A percentile compares a stretch with the other conserved stretches of the same genome.
Evolutionary conservation across 1,284 basidiomycete species (phyloP).

Genomic region (Mycena citricolor): DNA sequence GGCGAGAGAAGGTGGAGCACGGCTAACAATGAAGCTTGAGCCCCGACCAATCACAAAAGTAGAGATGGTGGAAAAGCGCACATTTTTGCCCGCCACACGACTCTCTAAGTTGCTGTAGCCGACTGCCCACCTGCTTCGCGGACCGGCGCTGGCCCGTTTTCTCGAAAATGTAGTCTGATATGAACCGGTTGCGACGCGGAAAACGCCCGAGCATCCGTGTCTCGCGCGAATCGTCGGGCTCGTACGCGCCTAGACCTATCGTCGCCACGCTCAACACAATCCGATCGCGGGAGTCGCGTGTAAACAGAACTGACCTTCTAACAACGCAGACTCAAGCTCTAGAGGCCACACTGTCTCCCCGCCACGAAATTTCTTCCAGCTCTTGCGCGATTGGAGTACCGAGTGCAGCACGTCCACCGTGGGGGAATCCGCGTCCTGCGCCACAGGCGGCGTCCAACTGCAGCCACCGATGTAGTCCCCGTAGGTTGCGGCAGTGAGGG

Average conservation of each 20-base stretch:
- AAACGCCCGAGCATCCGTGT: slow-evolving; percentile 67
- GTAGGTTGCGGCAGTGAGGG: too few species aligned
- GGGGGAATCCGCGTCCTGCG: background rate
- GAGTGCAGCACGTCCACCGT: slow-evolving; percentile 7
- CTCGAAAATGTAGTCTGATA: slow-evolving; percentile 65
- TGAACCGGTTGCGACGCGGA: slow-evolving; percentile 71
- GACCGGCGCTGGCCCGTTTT: slow-evolving; percentile 63
- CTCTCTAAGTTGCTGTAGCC: slow-evolving; percentile 69
- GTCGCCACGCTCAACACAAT: slow-evolving; percentile 1
- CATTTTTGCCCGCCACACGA: slow-evolving; percentile 63
- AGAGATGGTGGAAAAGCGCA: slow-evolving; percentile 36
- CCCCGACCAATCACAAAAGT: slow-evolving; percentile 16
- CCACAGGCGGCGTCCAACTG: too few species aligned
- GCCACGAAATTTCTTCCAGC: slow-evolving; percentile 4
- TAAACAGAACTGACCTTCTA: slow-evolving; percentile 52
- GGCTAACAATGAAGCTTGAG: slow-evolving; percentile 7
- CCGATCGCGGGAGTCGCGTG: slow-evolving; percentile 1
- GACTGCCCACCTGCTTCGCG: slow-evolving; percentile 72
- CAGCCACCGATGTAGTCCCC: too few species aligned
- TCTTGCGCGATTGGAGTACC: slow-evolving; percentile 5
- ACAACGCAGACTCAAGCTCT: slow-evolving; percentile 66
- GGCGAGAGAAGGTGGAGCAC: slow-evolving; percentile 45
- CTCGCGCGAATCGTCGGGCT: slow-evolving; percentile 65
- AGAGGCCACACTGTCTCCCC: slow-evolving; percentile 9
- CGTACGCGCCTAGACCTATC: slow-evolving; percentile 61